Evolutionary conservation across 345 rosid species (phyloP), one percentile per base, ranked within the genome.

Genomic region (Acer saccharum): DNA sequence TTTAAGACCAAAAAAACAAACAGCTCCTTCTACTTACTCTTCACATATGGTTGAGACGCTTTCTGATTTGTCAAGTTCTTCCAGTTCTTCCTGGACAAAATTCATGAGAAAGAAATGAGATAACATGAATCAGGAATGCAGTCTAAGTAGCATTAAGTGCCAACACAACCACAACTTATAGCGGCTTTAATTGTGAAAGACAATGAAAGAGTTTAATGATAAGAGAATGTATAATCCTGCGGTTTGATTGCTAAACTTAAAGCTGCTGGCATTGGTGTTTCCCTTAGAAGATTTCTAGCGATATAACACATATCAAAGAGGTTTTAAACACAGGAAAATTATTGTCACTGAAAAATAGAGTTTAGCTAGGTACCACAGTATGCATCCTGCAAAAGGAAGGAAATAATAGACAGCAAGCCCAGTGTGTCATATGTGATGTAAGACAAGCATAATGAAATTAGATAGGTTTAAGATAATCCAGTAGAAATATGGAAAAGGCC

Each of bases 21-120:
- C 46, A 43, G 46, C 46, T 10, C 11, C 46, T 43, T 43, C 44
- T 10, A 89, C 97, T 90, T 87, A 92, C 97, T 83, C 93, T 57
- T 83, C 86, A 75, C 94, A 90, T 68, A 86, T 79, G 43, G 86
- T 75, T 46, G 93, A 88, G 35, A 86, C 82, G 27, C 72, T 84
- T 62, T 80, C 87, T 7, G 89, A 78, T 43, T 52, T 69, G 71
- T 85, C 91, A 8, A 92, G 86, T 81, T 85, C 89, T 41, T 84
- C 87, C 89, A 92, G 73, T 84, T 92, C 93, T 57, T 82, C 78
- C 97, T 92, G 87, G 39, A 78, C 35, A 78, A 71, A 81, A 60
- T 63, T 68, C 21, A 74, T 55, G 41, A 68, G 61, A 70, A 57
- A 16, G 3, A 62, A 35, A 62, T 43, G 65, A 57, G 13, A 23